Evolutionary conservation across 371 early-diverging fungal species (phyloP).

Genomic region (Mortierella sp.): DNA sequence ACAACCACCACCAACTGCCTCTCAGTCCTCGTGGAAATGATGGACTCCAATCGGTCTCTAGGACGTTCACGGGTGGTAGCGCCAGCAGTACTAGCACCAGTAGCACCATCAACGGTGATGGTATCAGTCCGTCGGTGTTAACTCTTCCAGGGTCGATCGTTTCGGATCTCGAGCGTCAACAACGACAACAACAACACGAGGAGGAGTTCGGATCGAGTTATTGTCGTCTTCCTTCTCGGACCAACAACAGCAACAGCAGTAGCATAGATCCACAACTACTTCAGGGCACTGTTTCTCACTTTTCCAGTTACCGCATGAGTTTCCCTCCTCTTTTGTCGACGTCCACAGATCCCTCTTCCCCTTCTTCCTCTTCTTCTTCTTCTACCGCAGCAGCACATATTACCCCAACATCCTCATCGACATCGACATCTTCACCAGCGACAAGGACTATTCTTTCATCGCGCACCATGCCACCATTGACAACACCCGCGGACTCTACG

Average conservation of each 20-base stretch:
- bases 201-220: neutral
- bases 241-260: neutral
- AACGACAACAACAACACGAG: neutral
- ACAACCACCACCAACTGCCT: neutral
- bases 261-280: conserved; percentile 9
- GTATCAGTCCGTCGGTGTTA: neutral
- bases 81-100: too few relatives aligned
- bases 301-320: conserved; percentile 20
- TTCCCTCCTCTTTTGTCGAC: conserved; percentile 2
- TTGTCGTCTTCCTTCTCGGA: neutral
- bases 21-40: neutral
- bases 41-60: neutral
- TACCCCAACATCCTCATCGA: neutral
- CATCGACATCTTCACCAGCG: neutral
- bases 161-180: neutral
- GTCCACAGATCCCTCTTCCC: neutral
- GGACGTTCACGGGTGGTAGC: neutral
- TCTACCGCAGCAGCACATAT: neutral
- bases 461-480: neutral
- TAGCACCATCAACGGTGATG: too few relatives aligned
- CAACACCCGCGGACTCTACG: neutral
- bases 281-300: conserved; percentile 15
- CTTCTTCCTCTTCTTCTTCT: neutral
- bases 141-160: conserved; percentile 10
- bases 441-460: neutral